Percentiles rank a stretch among this genome's conserved stretches.
phyloP scores from a whole-genome alignment of 331 rosid species.

The Pyracantha coccinea region DNA sequence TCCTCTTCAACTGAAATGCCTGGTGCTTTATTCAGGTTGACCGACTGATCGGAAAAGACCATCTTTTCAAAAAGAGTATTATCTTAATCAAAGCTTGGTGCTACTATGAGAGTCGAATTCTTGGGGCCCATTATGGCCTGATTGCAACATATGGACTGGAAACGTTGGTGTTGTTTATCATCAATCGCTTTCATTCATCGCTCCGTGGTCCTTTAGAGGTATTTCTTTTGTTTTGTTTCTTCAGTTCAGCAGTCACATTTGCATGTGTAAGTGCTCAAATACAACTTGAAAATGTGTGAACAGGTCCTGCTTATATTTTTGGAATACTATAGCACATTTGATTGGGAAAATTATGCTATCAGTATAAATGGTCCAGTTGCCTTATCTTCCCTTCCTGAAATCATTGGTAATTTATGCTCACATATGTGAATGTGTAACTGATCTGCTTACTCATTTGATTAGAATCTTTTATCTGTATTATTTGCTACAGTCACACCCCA shows the following conservation, averaged over 20 bases:
- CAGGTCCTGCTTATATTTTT: slow-evolving; percentile 81
- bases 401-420: slow-evolving; percentile 34
- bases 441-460: not conserved
- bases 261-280: not conserved
- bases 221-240: slow-evolving; percentile 7
- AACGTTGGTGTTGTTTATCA: slow-evolving; percentile 62
- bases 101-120: slow-evolving; percentile 88
- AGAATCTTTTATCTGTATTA: not conserved
- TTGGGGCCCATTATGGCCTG: slow-evolving; percentile 82
- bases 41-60: slow-evolving; percentile 56
- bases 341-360: slow-evolving; percentile 73
- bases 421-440: not conserved
- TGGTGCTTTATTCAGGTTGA: slow-evolving; percentile 45
- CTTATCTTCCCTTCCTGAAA: slow-evolving; percentile 53
- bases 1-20: not conserved
- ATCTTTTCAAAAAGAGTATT: slow-evolving; percentile 80
- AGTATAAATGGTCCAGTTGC: slow-evolving; percentile 74
- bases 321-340: slow-evolving; percentile 79
- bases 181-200: slow-evolving; percentile 59
- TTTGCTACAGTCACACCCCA: slow-evolving; percentile 51
- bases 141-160: slow-evolving; percentile 89
- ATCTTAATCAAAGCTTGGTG: slow-evolving; percentile 88
- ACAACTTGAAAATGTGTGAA: not conserved
- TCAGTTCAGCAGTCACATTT: not conserved
- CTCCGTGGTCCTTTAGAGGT: slow-evolving; percentile 79